Conservation (phyloP, 2,329 filamentous ascomycete species). For the Cadophora sp. region DNA sequence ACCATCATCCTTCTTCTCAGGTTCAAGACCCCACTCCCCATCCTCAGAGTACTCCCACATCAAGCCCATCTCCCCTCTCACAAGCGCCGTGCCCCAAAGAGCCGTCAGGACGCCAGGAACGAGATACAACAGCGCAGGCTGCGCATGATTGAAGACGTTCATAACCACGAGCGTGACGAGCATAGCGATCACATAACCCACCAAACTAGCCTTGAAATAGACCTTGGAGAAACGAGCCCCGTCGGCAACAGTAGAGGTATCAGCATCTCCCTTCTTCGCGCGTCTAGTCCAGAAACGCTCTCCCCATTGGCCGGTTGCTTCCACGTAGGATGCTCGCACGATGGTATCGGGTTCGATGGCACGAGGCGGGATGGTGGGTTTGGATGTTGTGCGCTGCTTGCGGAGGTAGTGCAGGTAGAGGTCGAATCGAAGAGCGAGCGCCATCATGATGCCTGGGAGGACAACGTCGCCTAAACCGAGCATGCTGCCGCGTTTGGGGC, state of each 20-base stretch:
- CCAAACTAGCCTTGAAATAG: conserved; percentile 81
- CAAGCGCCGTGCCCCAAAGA: conserved; percentile 75
- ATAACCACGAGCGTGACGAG: conserved; percentile 78
- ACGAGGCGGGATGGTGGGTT: conserved; percentile 41
- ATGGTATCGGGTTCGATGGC: conserved; percentile 28
- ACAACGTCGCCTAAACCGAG: conserved; percentile 95
- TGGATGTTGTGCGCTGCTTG: conserved; percentile 55
- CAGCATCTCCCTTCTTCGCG: conserved; percentile 39
- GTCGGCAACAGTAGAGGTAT: conserved; percentile 39
- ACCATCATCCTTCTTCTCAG: conserved; percentile 19
- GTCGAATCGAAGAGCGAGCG: conserved; percentile 88
- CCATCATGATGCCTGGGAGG: conserved; percentile 89
- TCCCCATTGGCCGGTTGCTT: conserved; percentile 78
- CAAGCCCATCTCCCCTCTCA: conserved; percentile 72
- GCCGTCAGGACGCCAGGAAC: conserved; percentile 83
- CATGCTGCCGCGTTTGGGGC: conserved; percentile 75
- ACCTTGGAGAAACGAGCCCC: conserved; percentile 72
- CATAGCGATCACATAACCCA: conserved; percentile 83
- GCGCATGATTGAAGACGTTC: conserved; percentile 78
- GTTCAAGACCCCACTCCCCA: conserved; percentile 56
- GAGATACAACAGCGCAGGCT: conserved; percentile 90
- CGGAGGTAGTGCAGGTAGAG: conserved; percentile 81
- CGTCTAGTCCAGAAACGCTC: conserved; percentile 76
- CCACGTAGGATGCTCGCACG: conserved; percentile 53
- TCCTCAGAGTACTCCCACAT: conserved; percentile 88